phyloP scores from a whole-genome alignment of 495 filamentous ascomycete genomes.

The Penicillium verhagenii region DNA sequence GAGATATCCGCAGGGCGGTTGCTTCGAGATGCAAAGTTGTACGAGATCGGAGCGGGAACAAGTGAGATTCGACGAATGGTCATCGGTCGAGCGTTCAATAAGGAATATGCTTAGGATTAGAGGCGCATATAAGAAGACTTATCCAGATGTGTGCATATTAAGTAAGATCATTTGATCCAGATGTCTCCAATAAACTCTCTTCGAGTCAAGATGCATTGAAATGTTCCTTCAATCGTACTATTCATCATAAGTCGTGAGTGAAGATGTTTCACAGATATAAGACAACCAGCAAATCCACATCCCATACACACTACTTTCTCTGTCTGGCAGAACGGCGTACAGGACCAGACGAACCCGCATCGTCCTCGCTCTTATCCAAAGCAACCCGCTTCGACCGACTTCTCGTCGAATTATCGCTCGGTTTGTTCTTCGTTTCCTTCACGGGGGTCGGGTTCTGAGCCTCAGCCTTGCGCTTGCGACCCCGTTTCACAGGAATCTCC shows the following conservation, averaged over 20 bases:
- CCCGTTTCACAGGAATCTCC: constrained; percentile 18
- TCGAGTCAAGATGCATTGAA: constrained; percentile 1
- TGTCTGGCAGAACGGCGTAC: constrained; percentile 37
- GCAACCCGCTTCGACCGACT: constrained; percentile 32
- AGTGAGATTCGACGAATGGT: constrained; percentile 93
- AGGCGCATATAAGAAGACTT: neutral
- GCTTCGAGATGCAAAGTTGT: constrained; percentile 83
- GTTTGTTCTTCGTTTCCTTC: constrained; percentile 7
- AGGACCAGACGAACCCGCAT: constrained; percentile 20
- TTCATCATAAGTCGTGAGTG: constrained; percentile 8
- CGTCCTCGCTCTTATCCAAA: constrained; percentile 19
- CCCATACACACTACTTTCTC: constrained; percentile 8
- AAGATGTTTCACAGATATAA: neutral
- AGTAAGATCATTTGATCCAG: neutral
- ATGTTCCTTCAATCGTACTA: constrained; percentile 6
- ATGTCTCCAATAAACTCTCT: neutral
- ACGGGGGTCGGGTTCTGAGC: constrained; percentile 10
- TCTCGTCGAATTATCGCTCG: neutral
- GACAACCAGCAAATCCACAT: neutral
- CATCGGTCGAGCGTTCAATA: constrained; percentile 91
- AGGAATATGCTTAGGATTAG: constrained; percentile 62
- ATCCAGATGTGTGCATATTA: neutral
- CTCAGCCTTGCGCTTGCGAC: constrained; percentile 41
- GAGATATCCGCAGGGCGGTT: constrained; percentile 88
- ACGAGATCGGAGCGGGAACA: constrained; percentile 97